These are phyloP conservation scores for Terfezia claveryi DNA, from an alignment of 495 filamentous ascomycete species.

Conservation along the genomic window DNA sequence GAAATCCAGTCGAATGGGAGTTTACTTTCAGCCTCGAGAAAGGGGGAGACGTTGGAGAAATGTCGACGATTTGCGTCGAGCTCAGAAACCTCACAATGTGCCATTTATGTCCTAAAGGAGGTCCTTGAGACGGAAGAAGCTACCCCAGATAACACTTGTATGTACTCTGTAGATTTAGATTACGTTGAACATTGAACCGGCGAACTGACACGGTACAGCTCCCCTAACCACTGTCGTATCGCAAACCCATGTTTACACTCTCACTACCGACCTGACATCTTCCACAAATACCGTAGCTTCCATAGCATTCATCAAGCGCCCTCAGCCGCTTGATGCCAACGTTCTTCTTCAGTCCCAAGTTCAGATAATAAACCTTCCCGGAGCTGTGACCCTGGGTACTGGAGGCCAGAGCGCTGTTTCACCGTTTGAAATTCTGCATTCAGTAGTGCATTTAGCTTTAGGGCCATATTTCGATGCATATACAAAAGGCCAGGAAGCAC, in stretches of 20 bases:
- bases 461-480: constrained; percentile 91
- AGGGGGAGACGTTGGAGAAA: constrained; percentile 59
- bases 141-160: constrained; percentile 27
- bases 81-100: constrained; percentile 46
- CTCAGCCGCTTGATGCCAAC: constrained; percentile 59
- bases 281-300: constrained; percentile 59
- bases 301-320: constrained; percentile 72
- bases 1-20: constrained; percentile 66
- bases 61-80: constrained; percentile 64
- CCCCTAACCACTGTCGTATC: constrained; percentile 2
- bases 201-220: not conserved
- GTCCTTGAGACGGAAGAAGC: constrained; percentile 28
- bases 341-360: constrained; percentile 65
- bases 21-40: constrained; percentile 47
- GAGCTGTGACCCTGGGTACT: constrained; percentile 41
- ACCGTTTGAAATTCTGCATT: constrained; percentile 78
- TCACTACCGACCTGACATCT: constrained; percentile 60
- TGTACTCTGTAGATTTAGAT: constrained; percentile 6
- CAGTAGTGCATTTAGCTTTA: constrained; percentile 65
- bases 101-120: constrained; percentile 79
- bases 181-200: constrained; percentile 10
- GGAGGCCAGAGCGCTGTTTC: constrained; percentile 44
- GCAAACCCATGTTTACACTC: constrained; percentile 42
- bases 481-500: constrained; percentile 57
- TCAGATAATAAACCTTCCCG: constrained; percentile 77